Evolutionary conservation across 257 asterid genomes (phyloP), one percentile per base, ranked within the genome.

Genomic region (Penstemon davidsonii): DNA sequence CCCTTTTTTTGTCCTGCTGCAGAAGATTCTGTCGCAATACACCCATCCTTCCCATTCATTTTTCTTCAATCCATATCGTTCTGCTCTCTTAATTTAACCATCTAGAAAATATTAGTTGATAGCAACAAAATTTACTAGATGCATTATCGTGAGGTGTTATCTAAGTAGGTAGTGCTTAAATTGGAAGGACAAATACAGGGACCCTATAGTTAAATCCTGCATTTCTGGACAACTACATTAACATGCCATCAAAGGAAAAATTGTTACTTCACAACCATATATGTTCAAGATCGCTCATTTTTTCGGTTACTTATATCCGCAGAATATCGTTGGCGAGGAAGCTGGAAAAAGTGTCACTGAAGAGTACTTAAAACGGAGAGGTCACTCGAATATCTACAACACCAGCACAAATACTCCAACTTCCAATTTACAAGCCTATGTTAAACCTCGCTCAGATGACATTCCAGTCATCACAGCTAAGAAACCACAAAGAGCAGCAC

Each of bases 311-410:
- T 54, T 68, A 45, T 56, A 15, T 57, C 64, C 75, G 60, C 80
- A 93, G 99, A 88, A 93, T 71, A 90, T 93, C 60, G 71, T 93
- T 68, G 97, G 99, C 53, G 92, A 85, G 75, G 96, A 93, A 78
- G 85, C 84, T 77, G 95, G 88, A 68, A 83, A 71, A 80, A 61
- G 73, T 54, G 95, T 90, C 58, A 87, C 80, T 5, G 86, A 80
- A 62, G 92, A 90, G 78, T 93, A 93, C 84, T 59, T 93, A 73
- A 88, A 79, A 75, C 83, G 84, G 51, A 87, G 99, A 81, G 99
- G 99, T 68, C 83, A 85, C 78, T 69, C 80, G 25, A 78, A 59
- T 50, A 43, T 79, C 47, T 47, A 69, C 68, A 73, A 57, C 56
- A 37, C 79, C 69, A 55, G 37, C 62, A 80, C 42, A 70, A 73